Percentiles rank a stretch among this genome's conserved stretches.
These are phyloP conservation scores for Cyclanthera cordifolia DNA, from an alignment of 306 rosid species.

Conservation along the genomic window DNA sequence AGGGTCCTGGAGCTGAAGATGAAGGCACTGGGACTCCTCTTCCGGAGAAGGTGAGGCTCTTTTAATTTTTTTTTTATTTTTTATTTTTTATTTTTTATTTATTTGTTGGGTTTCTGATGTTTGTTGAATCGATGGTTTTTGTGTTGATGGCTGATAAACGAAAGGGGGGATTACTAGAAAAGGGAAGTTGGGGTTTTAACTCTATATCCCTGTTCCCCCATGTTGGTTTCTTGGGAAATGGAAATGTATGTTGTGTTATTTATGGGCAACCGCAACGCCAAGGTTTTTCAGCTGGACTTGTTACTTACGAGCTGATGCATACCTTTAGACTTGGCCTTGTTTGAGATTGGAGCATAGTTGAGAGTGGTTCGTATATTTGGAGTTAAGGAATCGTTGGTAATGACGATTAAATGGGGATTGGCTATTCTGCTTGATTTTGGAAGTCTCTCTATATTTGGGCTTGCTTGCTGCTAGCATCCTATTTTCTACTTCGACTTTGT, in stretches of 20 bases:
- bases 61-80: not conserved
- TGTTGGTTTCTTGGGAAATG: not conserved
- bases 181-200: not conserved
- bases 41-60: conserved; percentile 62
- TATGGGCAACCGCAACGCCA: not conserved
- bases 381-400: not conserved
- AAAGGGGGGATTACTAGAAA: not conserved
- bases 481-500: not conserved
- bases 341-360: conserved; percentile 4
- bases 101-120: not conserved
- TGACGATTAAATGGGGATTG: not conserved
- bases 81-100: not conserved
- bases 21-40: conserved; percentile 57
- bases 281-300: not conserved
- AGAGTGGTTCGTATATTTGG: not conserved
- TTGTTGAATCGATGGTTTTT: not conserved
- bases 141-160: not conserved
- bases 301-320: not conserved
- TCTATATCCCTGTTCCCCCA: not conserved
- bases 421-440: not conserved
- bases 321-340: not conserved
- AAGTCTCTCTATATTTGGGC: not conserved
- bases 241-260: not conserved
- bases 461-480: not conserved
- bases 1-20: conserved; percentile 56